Evolutionary conservation across 768 basidiomycete genomes (phyloP), one percentile per base, ranked within the genome.

Genomic region (Boletellus ananas): DNA sequence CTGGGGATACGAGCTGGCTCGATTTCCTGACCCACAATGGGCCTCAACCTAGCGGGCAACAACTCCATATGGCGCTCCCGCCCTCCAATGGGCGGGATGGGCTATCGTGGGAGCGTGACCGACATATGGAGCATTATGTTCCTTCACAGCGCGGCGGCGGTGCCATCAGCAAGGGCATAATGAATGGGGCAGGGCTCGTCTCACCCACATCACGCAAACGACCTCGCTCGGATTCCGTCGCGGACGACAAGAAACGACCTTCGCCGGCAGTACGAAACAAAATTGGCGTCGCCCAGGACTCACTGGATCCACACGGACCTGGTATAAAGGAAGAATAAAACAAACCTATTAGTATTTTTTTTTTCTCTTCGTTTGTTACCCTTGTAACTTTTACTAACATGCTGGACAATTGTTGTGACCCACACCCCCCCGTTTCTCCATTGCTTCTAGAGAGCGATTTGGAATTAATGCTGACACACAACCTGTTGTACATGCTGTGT

Each of bases 1-100:
- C 69, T 17, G 61, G 58, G 12, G 69, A 69, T n/a, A 54, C 69
- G 4, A 61, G 48, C 29, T 69, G 67, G 67, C 59, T 69, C 31
- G 67, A 69, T 34, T 69, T 69, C 34, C 34, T 69, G 40, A 65
- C 69, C 13, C 65, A 67, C 29, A 58, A 43, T 27, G 47, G 52
- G 7, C 54, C 69, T 21, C 66, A 63, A 36, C 38, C 61, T 7
- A 44, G 58, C 3, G 63, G 52, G 11, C 64, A 60, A 44, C 64
- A 50, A 41, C 55, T 63, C 1, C 67, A 70, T 21, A 58, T 68
- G 61, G 58, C 67, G 4, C 59, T 69, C 35, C 61, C 63, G 6
- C 52, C 60, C 1, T 44, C 58, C 5, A 60, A 53, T 11, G 62
- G 65, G 12, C 55, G 65, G 38, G 67, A 60, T 7, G 51, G 53